Percentiles rank a stretch among this genome's conserved stretches.
These are phyloP conservation scores for Podaxis sp. DNA, from an alignment of 768 basidiomycete genomes.

Conservation along the genomic window DNA sequence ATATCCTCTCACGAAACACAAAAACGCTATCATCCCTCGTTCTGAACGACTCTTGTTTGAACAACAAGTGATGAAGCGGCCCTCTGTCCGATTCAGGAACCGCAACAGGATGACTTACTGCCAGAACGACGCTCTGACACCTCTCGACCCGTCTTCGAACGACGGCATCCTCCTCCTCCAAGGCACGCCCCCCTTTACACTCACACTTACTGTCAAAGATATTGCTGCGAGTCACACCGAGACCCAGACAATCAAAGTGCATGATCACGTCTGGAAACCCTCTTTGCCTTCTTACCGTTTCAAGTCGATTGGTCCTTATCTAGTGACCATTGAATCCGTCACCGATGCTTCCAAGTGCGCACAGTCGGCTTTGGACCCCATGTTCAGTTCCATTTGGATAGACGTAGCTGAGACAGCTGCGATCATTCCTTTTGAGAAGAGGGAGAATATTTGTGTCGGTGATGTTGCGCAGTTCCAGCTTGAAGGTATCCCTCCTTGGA, in stretches of 20 bases:
- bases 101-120: constrained; percentile 71
- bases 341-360: constrained; percentile 82
- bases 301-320: constrained; percentile 77
- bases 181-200: constrained; percentile 84
- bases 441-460: constrained; percentile 85
- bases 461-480: constrained; percentile 90
- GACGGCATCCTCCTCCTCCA: constrained; percentile 71
- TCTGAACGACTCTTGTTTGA: constrained; percentile 74
- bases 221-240: constrained; percentile 69
- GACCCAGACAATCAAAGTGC: constrained; percentile 51
- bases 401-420: constrained; percentile 97
- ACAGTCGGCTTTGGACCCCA: constrained; percentile 64
- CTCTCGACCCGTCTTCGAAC: constrained; percentile 47
- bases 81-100: constrained; percentile 77
- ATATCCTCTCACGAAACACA: constrained; percentile 75
- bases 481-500: constrained; percentile 94
- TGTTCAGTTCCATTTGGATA: constrained; percentile 68
- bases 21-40: constrained; percentile 61
- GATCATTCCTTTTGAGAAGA: constrained; percentile 80
- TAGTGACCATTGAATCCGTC: constrained; percentile 75
- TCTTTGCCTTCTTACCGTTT: constrained; percentile 72
- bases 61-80: constrained; percentile 81
- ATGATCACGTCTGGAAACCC: constrained; percentile 63
- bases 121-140: constrained; percentile 63
- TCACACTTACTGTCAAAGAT: constrained; percentile 75